Percentiles rank a stretch among this genome's conserved stretches.
These are phyloP conservation scores for Ustilago curta DNA, from an alignment of 1,284 basidiomycete species.

Conservation along the genomic window DNA sequence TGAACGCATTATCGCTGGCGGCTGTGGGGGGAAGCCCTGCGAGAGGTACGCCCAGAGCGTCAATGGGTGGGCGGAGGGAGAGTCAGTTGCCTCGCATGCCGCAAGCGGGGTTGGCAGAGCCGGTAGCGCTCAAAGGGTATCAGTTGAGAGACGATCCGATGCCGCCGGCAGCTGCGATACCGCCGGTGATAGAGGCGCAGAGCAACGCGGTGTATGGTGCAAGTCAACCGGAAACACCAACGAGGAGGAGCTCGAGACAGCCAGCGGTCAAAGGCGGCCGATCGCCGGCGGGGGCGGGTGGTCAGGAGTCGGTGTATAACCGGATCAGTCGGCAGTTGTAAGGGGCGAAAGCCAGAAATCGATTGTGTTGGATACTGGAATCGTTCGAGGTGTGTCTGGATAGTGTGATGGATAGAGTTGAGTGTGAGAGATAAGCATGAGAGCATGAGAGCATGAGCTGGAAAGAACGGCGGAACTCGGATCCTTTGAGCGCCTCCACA, in stretches of 20 bases:
- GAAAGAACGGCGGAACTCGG: not conserved
- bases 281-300: conserved; percentile 8
- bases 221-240: conserved; percentile 27
- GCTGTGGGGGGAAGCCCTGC: conserved; percentile 49
- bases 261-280: conserved; percentile 12
- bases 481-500: conserved; percentile 8
- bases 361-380: not conserved
- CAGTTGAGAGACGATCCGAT: conserved; percentile 33
- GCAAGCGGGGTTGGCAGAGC: conserved; percentile 1
- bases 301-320: conserved; percentile 19
- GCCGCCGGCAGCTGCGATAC: not conserved
- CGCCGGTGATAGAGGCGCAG: not conserved
- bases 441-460: not conserved
- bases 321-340: conserved; percentile 35
- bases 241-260: conserved; percentile 33
- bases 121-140: conserved; percentile 10
- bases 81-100: conserved; percentile 29
- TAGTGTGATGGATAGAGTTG: not conserved
- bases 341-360: not conserved
- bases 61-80: conserved; percentile 16
- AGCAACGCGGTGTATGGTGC: conserved; percentile 10
- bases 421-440: not conserved
- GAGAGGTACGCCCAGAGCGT: conserved; percentile 17
- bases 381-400: not conserved
- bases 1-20: conserved; percentile 49